Evolutionary conservation across 2,329 filamentous ascomycete species (phyloP), one percentile per base, ranked within the genome.

Genomic region (Paradendryphiella salina): DNA sequence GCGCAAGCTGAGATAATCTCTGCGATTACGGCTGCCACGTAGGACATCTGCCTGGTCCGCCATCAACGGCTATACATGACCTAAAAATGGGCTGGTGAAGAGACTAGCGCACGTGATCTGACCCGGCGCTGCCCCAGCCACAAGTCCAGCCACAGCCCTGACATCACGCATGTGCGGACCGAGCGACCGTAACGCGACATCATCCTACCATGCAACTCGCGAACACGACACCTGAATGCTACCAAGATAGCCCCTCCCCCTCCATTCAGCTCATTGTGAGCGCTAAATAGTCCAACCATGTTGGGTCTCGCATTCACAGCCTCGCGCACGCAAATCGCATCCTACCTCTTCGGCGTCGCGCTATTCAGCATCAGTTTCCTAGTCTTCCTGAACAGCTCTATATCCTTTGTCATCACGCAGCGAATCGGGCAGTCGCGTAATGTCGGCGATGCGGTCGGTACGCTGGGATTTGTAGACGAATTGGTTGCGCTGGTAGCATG

Each of bases 281-380:
- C 64, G 34, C 55, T 36, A 29, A 20, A 21, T 40, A 47, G 29
- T 51, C 43, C 64, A 36, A 39, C 36, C 43, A 73, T 73, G 71
- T 65, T 74, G 59, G 67, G 68, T 54, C 66, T 73, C 42, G 56
- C 61, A 45, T 82, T 86, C 64, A 85, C 82, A 20, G 83, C 82
- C n/a, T 79, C 78, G 15, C 75, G 76, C 56, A 68, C 77, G 2
- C 84, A 86, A 66, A 78, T 81, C 23, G 72, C 82, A 50, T 88
- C 89, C 23, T 95, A 95, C 72, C 84, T 95, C 29, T 80, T 91
- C 58, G 87, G 86, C 69, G 88, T 94, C 66, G 89, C 88, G 54
- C 84, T 95, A 63, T 93, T 93, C 78, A 90, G 86, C 73, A 94
- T 95, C 67, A 87, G 88, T 46, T 94, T 94, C 76, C 86, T 95